Conservation (phyloP, 2,329 filamentous ascomycete species). For the Apiospora pterosperma region DNA sequence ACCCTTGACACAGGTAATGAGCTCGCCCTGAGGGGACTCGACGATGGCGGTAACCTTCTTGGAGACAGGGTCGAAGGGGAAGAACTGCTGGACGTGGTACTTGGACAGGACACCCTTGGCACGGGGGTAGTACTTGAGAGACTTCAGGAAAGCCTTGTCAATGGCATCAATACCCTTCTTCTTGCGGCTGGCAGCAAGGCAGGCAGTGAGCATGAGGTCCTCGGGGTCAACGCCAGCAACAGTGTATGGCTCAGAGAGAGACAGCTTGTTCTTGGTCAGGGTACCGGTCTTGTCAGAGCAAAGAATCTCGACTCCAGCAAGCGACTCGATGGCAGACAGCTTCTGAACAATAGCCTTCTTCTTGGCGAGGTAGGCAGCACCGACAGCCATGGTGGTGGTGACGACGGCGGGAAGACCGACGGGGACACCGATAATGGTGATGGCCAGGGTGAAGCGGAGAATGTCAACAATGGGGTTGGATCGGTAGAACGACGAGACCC, state of each 20-base stretch:
- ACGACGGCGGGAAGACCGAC: conserved; percentile 92
- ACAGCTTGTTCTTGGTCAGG: conserved; percentile 91
- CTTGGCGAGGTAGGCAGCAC: conserved; percentile 86
- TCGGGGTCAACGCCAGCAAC: conserved; percentile 79
- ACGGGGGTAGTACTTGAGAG: conserved; percentile 75
- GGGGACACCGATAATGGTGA: conserved; percentile 88
- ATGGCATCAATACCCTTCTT: conserved; percentile 95
- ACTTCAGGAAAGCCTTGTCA: conserved; percentile 91
- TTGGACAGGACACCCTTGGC: conserved; percentile 78
- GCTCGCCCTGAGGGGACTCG: conserved; percentile 77
- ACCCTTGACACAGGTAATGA: conserved; percentile 87
- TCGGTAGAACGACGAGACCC: conserved; percentile 85
- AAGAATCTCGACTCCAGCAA: conserved; percentile 89
- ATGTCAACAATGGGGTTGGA: conserved; percentile 77
- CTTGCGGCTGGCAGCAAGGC: conserved; percentile 85
- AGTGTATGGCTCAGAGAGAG: conserved; percentile 79
- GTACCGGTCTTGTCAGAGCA: conserved; percentile 95
- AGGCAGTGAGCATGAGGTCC: conserved; percentile 90
- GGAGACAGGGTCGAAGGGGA: conserved; percentile 87
- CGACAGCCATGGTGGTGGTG: conserved; percentile 92
- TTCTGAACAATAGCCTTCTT: conserved; percentile 94
- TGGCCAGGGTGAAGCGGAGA: conserved; percentile 80
- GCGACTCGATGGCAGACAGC: conserved; percentile 85
- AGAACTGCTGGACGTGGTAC: conserved; percentile 82
- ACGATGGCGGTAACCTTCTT: conserved; percentile 89